Percentiles rank a stretch among this genome's conserved stretches.
Conservation (phyloP, 2,329 filamentous ascomycete species). For the Calonectria crousiana region DNA sequence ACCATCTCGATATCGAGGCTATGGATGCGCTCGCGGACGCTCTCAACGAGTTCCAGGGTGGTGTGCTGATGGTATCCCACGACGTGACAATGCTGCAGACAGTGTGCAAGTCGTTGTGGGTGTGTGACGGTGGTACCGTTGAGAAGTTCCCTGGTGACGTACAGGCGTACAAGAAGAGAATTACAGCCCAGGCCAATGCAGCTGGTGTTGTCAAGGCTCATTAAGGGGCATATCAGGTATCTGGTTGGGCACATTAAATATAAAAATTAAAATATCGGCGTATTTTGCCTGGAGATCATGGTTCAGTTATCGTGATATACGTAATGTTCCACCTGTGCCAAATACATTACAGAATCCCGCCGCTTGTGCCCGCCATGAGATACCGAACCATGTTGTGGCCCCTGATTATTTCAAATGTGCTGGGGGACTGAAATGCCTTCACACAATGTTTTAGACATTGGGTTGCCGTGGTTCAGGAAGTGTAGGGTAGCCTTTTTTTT, state of each 20-base stretch:
- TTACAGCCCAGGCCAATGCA: constrained; percentile 87
- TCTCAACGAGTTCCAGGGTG: constrained; percentile 88
- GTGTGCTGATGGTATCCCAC: constrained; percentile 98
- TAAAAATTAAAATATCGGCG: background rate
- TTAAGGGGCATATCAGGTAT: constrained; percentile 45
- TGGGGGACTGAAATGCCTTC: background rate
- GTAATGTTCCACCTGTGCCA: background rate
- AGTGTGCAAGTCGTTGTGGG: constrained; percentile 95
- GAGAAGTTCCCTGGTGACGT: constrained; percentile 97
- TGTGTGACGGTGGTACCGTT: constrained; percentile 93
- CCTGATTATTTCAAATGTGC: background rate
- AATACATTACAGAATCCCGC: no score
- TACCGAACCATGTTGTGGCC: background rate
- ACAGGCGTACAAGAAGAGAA: constrained; percentile 97
- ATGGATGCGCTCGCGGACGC: constrained; percentile 95
- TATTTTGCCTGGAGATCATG: background rate
- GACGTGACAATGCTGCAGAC: constrained; percentile 99
- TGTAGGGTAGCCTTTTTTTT: background rate
- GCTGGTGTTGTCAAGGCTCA: constrained; percentile 84
- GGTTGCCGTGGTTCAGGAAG: background rate
- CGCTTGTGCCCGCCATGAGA: background rate
- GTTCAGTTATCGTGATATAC: background rate
- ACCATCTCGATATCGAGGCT: constrained; percentile 98
- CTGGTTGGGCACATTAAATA: background rate
- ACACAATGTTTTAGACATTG: background rate